Evolutionary conservation across 164 flowering plant species (phyloP), one percentile per base, ranked within the genome.

Genomic region (Sedum album): DNA sequence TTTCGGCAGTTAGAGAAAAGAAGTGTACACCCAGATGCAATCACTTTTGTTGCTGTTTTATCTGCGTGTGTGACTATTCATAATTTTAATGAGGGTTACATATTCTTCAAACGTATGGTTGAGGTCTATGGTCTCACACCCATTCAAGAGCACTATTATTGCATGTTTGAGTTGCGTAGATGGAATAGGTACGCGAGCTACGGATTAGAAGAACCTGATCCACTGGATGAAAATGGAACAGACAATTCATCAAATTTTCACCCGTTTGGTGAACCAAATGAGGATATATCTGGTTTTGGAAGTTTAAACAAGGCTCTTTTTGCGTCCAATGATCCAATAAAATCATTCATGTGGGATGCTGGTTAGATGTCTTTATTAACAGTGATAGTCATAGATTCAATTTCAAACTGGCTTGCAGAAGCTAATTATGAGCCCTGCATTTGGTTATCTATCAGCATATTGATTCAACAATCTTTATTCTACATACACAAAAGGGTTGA

Each of bases 31-130:
- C 81, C 78, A 1, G 51, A 80, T 66, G 77, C 74, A 13, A 72
- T 78, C 48, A 76, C 83, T 21, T 80, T 80, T 65, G 49, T 78
- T 36, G 76, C 73, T 33, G 66, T 76, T 38, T 30, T 80, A 44
- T 72, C 46, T 63, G 78, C 81, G 14, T 80, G 83, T 75, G 75
- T 74, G 18, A 81, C 76, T 74, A 73, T 68, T 36, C 76, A 80
- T 10, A 66, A 78, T 30, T 77, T 80, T 66, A 30, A 31, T 33
- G 78, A 75, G 66, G 79, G 81, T 66, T 36, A 42, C 25, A 46
- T 31, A 8, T 72, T 38, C 60, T 80, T 78, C 60, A 68, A 68
- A 13, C 26, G 26, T 20, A 76, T 78, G 73, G 23, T 1, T 4
- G 69, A 70, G 36, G 49, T 35, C 3, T 75, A 74, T 65, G 66